Conservation (phyloP, 768 basidiomycete species). For the Fibroporia radiculosa region DNA sequence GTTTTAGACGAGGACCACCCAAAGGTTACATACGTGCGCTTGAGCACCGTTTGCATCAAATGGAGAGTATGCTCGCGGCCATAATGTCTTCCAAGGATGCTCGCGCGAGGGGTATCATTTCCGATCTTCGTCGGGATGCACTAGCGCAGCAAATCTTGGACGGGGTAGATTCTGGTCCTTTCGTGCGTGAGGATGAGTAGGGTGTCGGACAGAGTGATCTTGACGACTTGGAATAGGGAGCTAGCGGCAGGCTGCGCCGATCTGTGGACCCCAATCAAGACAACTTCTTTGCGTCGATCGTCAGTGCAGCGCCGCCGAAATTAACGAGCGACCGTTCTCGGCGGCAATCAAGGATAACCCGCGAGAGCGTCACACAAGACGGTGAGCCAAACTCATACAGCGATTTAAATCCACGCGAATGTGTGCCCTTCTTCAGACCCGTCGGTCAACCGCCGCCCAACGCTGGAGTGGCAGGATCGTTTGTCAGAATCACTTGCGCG, state of each 20-base stretch:
- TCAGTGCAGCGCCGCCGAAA: slow-evolving; percentile 46
- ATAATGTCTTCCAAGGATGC: slow-evolving; percentile 66
- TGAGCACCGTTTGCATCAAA: slow-evolving; percentile 85
- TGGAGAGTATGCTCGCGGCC: slow-evolving; percentile 80
- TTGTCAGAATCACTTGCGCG: slow-evolving; percentile 47
- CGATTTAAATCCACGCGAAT: neutral
- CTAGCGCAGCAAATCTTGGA: slow-evolving; percentile 70
- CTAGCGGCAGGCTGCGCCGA: slow-evolving; percentile 42
- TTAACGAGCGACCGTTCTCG: slow-evolving; percentile 44
- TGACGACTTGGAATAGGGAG: slow-evolving; percentile 39
- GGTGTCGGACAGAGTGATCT: neutral
- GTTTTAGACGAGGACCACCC: slow-evolving; percentile 78
- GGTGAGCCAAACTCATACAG: slow-evolving; percentile 19
- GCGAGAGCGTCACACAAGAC: slow-evolving; percentile 67
- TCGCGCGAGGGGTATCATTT: slow-evolving; percentile 53
- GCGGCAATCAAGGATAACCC: slow-evolving; percentile 65
- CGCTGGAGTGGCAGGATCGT: slow-evolving; percentile 70
- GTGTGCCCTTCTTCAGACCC: slow-evolving; percentile 7
- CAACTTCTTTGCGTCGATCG: slow-evolving; percentile 70
- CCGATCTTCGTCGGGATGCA: slow-evolving; percentile 62
- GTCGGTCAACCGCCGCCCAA: slow-evolving; percentile 30
- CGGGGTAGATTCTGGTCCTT: slow-evolving; percentile 74
- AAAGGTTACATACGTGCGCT: slow-evolving; percentile 92
- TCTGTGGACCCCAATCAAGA: slow-evolving; percentile 62
- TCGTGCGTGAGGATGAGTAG: slow-evolving; percentile 37